Evolutionary conservation across 208 protist genomes (phyloP).

Genomic region (Trypanosomatidae sp.): DNA sequence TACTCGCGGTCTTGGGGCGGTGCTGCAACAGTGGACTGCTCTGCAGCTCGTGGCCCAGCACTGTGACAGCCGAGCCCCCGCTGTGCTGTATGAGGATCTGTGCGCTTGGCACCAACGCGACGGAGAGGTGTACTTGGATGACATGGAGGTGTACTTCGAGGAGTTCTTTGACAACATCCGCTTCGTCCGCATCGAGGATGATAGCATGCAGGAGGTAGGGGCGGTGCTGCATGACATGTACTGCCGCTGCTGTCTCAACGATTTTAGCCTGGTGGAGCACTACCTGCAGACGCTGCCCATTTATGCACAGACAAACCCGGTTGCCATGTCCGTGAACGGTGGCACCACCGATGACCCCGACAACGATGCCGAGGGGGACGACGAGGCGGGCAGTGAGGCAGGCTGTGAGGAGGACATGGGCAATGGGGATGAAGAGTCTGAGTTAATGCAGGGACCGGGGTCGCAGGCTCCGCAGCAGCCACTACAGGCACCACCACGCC

Average conservation of each 20-base stretch:
- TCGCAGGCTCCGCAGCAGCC: slow-evolving; percentile 5
- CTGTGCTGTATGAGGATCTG: slow-evolving; percentile 63
- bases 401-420: slow-evolving; percentile 17
- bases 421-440: slow-evolving; percentile 14
- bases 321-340: slow-evolving; percentile 64
- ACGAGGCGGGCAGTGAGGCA: slow-evolving; percentile 8
- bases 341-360: slow-evolving; percentile 27
- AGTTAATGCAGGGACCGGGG: neutral
- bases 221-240: slow-evolving; percentile 88
- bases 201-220: slow-evolving; percentile 85
- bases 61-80: slow-evolving; percentile 58
- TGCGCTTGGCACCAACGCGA: slow-evolving; percentile 60
- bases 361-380: slow-evolving; percentile 25
- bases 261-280: slow-evolving; percentile 60
- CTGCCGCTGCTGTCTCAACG: slow-evolving; percentile 73
- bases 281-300: slow-evolving; percentile 44
- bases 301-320: slow-evolving; percentile 71
- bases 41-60: slow-evolving; percentile 81
- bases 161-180: slow-evolving; percentile 76
- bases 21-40: slow-evolving; percentile 88
- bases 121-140: slow-evolving; percentile 84
- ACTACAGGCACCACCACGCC: slow-evolving; percentile 3
- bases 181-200: slow-evolving; percentile 79
- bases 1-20: slow-evolving; percentile 52
- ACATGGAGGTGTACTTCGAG: slow-evolving; percentile 87